These are phyloP conservation scores for Candida saitoana DNA, from an alignment of 805 yeast species.

Conservation along the genomic window DNA sequence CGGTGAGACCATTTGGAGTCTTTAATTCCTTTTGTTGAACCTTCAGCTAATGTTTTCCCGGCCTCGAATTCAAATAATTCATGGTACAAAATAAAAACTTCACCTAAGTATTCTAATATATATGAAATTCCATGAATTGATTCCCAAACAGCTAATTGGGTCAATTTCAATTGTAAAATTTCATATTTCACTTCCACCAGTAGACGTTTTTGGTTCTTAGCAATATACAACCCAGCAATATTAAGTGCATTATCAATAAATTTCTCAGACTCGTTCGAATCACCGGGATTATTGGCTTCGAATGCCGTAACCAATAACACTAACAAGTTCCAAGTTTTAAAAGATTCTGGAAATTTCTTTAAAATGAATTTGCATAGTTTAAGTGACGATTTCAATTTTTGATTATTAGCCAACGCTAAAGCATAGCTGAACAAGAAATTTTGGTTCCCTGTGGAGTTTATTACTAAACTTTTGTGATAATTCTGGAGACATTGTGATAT, in stretches of 20 bases:
- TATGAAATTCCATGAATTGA: constrained; percentile 51
- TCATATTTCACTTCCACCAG: constrained; percentile 39
- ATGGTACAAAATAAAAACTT: constrained; percentile 56
- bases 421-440: constrained; percentile 42
- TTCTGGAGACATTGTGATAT: constrained; percentile 15
- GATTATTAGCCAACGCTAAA: constrained; percentile 41
- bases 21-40: constrained; percentile 3
- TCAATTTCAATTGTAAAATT: constrained; percentile 64
- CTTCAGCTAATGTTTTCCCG: constrained; percentile 1
- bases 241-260: constrained; percentile 51
- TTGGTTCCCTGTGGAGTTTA: constrained; percentile 32
- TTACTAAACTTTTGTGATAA: constrained; percentile 33
- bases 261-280: constrained; percentile 46
- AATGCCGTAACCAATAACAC: constrained; percentile 59
- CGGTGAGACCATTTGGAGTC: constrained; percentile 36
- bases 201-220: constrained; percentile 24
- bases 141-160: constrained; percentile 69
- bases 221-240: constrained; percentile 33
- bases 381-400: constrained; percentile 40
- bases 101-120: constrained; percentile 63
- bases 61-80: constrained; percentile 38
- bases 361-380: constrained; percentile 47
- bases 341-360: constrained; percentile 49
- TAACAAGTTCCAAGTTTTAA: constrained; percentile 64
- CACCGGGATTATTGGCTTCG: constrained; percentile 37